Conservation (phyloP, 768 basidiomycete genomes). For the Boletellus emodensis region DNA sequence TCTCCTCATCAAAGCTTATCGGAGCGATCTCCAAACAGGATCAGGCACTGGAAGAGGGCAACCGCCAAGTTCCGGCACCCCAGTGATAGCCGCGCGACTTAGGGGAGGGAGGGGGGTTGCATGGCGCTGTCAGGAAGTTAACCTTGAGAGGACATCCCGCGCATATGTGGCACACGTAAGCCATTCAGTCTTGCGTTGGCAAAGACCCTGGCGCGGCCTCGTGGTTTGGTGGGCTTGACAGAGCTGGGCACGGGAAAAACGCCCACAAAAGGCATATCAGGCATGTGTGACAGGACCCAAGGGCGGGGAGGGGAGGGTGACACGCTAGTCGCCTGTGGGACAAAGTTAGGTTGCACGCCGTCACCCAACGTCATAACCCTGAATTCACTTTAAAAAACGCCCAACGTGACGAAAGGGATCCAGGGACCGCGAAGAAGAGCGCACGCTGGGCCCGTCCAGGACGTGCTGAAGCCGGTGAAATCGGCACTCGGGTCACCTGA, state of each 20-base stretch:
- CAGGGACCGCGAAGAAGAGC: slow-evolving; percentile 7
- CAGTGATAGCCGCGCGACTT: slow-evolving; percentile 15
- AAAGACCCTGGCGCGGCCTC: slow-evolving; percentile 21
- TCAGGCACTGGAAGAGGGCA: slow-evolving; percentile 17
- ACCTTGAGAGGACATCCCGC: slow-evolving; percentile 20
- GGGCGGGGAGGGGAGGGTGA: background rate
- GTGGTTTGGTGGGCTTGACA: slow-evolving; percentile 8
- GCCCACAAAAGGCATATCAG: slow-evolving; percentile 18
- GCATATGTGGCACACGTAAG: slow-evolving; percentile 19
- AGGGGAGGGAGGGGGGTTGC: background rate
- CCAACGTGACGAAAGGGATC: background rate
- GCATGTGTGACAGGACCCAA: slow-evolving; percentile 13
- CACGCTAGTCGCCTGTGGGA: slow-evolving; percentile 2
- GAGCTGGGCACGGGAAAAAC: background rate
- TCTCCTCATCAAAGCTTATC: slow-evolving; percentile 21
- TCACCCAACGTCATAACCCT: slow-evolving; percentile 26
- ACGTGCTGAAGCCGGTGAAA: slow-evolving; percentile 2
- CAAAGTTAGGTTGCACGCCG: slow-evolving; percentile 27
- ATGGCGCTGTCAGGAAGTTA: slow-evolving; percentile 22
- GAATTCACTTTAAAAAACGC: slow-evolving; percentile 14
- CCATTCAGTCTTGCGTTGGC: slow-evolving; percentile 10
- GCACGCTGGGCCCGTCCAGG: slow-evolving; percentile 2
- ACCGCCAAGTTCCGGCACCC: slow-evolving; percentile 11
- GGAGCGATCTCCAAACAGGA: slow-evolving; percentile 24
- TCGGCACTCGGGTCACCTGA: slow-evolving; percentile 8